A percentile compares a stretch with the other conserved stretches of the same genome.
phyloP scores from a whole-genome alignment of 2,329 filamentous ascomycete genomes.

The Biscogniauxia marginata region DNA sequence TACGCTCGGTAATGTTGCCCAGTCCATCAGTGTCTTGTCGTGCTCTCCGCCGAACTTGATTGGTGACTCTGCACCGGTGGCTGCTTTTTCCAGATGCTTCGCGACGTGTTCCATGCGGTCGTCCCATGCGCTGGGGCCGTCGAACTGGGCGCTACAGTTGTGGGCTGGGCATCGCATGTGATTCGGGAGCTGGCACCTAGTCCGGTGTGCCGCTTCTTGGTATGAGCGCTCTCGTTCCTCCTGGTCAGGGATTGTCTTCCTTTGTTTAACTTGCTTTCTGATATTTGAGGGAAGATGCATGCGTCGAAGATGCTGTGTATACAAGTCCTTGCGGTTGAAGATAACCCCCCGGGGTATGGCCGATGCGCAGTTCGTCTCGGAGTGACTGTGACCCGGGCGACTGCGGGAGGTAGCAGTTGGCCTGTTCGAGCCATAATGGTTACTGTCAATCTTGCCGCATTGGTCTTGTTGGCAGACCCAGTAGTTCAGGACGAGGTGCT shows the following conservation, averaged over 20 bases:
- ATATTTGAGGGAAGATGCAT: conserved; percentile 67
- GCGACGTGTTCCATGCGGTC: conserved; percentile 85
- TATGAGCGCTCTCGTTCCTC: conserved; percentile 56
- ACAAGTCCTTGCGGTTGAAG: conserved; percentile 92
- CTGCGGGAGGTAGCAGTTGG: conserved; percentile 19
- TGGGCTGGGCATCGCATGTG: conserved; percentile 59
- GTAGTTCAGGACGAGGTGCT: conserved; percentile 73
- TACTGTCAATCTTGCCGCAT: conserved; percentile 42
- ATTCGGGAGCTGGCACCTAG: conserved; percentile 61
- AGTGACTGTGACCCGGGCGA: conserved; percentile 15
- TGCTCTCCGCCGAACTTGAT: conserved; percentile 28
- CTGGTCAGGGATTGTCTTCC: conserved; percentile 37
- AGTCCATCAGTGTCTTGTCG: conserved; percentile 30
- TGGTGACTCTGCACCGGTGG: conserved; percentile 30
- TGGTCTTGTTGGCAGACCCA: conserved; percentile 72
- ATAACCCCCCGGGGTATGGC: conserved; percentile 53
- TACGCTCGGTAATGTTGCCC: conserved; percentile 31
- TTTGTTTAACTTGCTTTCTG: conserved; percentile 39
- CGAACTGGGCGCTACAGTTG: conserved; percentile 61
- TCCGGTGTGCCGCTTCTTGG: conserved; percentile 57
- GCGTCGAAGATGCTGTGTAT: conserved; percentile 81
- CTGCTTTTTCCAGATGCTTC: conserved; percentile 66
- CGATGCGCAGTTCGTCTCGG: conserved; percentile 13
- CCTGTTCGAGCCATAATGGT: conserved; percentile 19
- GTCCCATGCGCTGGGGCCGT: conserved; percentile 69